phyloP scores from a whole-genome alignment of 2,329 filamentous ascomycete species.

The Colletotrichum karsti region DNA sequence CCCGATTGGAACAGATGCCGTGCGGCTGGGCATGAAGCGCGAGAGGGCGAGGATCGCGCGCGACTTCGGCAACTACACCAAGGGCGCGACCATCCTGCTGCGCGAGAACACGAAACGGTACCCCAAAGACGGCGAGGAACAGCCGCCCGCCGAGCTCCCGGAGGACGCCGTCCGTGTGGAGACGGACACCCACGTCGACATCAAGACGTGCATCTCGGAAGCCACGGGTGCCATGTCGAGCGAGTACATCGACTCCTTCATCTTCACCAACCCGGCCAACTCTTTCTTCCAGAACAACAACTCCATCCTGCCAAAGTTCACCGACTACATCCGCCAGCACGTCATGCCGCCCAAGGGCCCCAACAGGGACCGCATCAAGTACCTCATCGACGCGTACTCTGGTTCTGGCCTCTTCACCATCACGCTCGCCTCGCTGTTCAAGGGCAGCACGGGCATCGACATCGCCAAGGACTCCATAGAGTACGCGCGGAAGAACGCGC shows the following conservation, averaged over 20 bases:
- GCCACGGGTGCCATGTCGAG: conserved; percentile 78
- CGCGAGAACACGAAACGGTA: conserved; percentile 84
- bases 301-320: conserved; percentile 89
- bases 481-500: conserved; percentile 81
- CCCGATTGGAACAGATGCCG: conserved; percentile 89
- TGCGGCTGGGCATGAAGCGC: conserved; percentile 79
- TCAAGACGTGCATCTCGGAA: conserved; percentile 92
- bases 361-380: conserved; percentile 66
- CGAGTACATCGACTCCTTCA: conserved; percentile 86
- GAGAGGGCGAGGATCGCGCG: conserved; percentile 80
- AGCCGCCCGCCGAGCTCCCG: conserved; percentile 38
- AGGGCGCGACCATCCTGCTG: conserved; percentile 87
- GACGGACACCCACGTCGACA: conserved; percentile 70
- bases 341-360: conserved; percentile 65
- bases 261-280: conserved; percentile 91
- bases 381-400: conserved; percentile 97
- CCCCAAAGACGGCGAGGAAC: conserved; percentile 50
- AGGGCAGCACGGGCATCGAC: conserved; percentile 89
- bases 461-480: conserved; percentile 82
- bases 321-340: conserved; percentile 83
- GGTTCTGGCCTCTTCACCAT: conserved; percentile 98
- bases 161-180: conserved; percentile 60
- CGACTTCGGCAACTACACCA: conserved; percentile 76
- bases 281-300: conserved; percentile 99
- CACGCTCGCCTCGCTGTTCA: conserved; percentile 85